Conservation (phyloP, 148 eudicot species). For the Vaccinium myrtillus region DNA sequence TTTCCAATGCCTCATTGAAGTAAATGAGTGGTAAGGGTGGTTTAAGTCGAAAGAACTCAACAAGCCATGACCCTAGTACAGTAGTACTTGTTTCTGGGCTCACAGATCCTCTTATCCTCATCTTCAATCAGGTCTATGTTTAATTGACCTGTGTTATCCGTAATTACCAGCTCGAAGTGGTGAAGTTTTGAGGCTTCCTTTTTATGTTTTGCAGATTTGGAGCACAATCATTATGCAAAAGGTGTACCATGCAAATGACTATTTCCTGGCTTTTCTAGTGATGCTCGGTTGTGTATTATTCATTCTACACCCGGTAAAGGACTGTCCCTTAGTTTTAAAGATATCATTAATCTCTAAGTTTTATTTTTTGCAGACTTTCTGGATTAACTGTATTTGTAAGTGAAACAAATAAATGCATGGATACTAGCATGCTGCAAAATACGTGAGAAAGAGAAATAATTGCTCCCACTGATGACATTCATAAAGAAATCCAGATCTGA, state of each 20-base stretch:
- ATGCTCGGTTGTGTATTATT: slow-evolving; percentile 84
- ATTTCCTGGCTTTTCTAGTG: slow-evolving; percentile 75
- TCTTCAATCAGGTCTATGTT: neutral
- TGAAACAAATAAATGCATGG: neutral
- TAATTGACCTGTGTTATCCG: neutral
- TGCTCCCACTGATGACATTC: neutral
- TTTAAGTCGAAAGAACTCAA: neutral
- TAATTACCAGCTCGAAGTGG: slow-evolving; percentile 1
- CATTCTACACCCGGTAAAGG: slow-evolving; percentile 75
- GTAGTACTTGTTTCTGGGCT: neutral
- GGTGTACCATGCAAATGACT: slow-evolving; percentile 83
- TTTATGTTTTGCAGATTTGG: slow-evolving; percentile 62
- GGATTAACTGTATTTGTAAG: neutral
- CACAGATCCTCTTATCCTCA: neutral
- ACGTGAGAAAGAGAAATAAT: neutral
- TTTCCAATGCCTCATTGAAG: neutral
- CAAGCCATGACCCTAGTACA: neutral
- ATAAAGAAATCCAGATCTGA: neutral
- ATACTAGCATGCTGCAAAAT: neutral
- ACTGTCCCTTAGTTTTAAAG: neutral
- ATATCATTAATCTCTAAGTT: neutral
- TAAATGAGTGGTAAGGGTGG: neutral
- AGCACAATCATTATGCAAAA: slow-evolving; percentile 92
- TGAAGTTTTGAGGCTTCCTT: neutral
- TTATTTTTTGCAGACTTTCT: neutral